Evolutionary conservation across 371 early-diverging fungal genomes (phyloP).

Genomic region (Lichtheimia ramosa): DNA sequence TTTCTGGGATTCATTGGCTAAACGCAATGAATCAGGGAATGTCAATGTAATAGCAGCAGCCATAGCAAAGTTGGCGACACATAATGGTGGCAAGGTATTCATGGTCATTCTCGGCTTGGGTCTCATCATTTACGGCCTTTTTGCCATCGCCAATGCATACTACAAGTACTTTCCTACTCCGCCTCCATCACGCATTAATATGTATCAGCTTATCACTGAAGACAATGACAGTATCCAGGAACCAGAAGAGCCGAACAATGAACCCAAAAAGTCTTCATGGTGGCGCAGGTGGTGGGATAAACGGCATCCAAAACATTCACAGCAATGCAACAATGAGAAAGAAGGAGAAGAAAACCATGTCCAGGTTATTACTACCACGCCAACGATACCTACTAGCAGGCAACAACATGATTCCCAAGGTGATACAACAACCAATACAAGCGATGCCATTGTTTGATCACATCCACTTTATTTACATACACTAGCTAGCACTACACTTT

Average conservation of each 20-base stretch:
- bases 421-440: too few relatives aligned
- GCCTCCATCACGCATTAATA: conserved; percentile 34
- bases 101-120: conserved; percentile 40
- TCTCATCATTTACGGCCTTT: conserved; percentile 41
- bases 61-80: conserved; percentile 29
- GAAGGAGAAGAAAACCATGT: too few relatives aligned
- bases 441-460: too few relatives aligned
- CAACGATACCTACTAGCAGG: too few relatives aligned
- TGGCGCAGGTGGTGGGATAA: background rate
- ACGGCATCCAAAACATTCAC: too few relatives aligned
- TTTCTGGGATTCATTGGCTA: conserved; percentile 45
- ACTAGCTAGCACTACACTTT: too few relatives aligned
- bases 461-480: too few relatives aligned
- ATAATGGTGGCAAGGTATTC: conserved; percentile 34
- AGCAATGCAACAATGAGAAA: too few relatives aligned
- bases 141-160: conserved; percentile 41
- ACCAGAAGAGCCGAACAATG: background rate
- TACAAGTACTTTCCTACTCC: conserved; percentile 52
- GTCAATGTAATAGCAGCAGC: conserved; percentile 41
- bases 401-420: too few relatives aligned
- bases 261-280: background rate
- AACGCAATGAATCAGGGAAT: conserved; percentile 30
- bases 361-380: too few relatives aligned
- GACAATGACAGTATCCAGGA: conserved; percentile 8
- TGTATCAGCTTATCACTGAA: conserved; percentile 14